Base-by-base conservation (phyloP, 768 basidiomycete species). In the Lactarius hatsudake region DNA sequence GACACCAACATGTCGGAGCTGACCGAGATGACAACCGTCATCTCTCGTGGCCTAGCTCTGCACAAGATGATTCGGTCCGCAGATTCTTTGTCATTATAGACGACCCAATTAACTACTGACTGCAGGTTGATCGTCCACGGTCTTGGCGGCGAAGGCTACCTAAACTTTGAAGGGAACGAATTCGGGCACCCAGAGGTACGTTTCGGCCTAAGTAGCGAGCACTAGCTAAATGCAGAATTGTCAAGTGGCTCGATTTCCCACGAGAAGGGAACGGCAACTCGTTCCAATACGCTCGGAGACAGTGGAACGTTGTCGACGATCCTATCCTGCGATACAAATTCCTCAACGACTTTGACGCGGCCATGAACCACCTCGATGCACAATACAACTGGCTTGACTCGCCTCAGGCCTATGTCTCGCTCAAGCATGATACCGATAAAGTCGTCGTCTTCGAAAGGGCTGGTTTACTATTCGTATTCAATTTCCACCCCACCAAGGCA, bases 241-340 rank as follows among this genome's bases (percentile, higher is more conserved):
- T 55, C n/a, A 63, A 94, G 88, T 99, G 97, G 97, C 93, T 99
- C 73, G 97, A 99, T 78, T 99, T 99, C 79, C 97, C 97, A 51
- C 91, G 97, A 36, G 93, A 87, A 72, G 97, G 97, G 23, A 99
- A 99, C 75, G 84, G 86, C 75, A 93, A 94, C 78, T 97, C 95
- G 15, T 99, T 95, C 86, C 92, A 97, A 71, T 92, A 99, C 75
- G 96, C 97, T 26, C 89, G 97, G 48, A 87, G 97, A 30, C 97
- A 98, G 73, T 99, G 95, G 92, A 96, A 95, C 75, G 82, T 98
- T 40, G 87, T 93, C 59, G 96, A 97, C 75, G 94, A 99, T 74
- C 71, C 72, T 0, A 69, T 92, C 48, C 81, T 98, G 67, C 88
- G 97, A n/a, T 99, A 99, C 82, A 88, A 80, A 77, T 98, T 93